phyloP scores from a whole-genome alignment of 306 rosid genomes.

The Rubus idaeus region DNA sequence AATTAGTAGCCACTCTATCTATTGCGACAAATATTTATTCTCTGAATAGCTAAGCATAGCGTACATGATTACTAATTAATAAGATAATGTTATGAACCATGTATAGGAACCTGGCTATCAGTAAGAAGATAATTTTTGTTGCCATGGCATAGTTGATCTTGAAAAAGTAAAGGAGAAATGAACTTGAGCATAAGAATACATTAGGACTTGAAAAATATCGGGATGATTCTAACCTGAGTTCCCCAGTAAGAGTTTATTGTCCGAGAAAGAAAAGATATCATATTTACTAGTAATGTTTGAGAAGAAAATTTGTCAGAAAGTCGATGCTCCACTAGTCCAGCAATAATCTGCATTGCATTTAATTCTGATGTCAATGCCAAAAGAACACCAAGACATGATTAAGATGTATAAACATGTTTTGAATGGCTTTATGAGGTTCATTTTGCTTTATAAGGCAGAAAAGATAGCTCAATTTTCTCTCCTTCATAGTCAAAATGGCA shows the following conservation, averaged over 20 bases:
- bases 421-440: neutral
- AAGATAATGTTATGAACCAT: slow-evolving; percentile 5
- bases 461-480: neutral
- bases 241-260: slow-evolving; percentile 94
- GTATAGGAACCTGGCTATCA: neutral
- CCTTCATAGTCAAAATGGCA: no score
- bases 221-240: slow-evolving; percentile 65
- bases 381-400: neutral
- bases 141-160: neutral
- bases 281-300: slow-evolving; percentile 69
- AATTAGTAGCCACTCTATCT: neutral
- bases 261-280: slow-evolving; percentile 78
- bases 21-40: neutral
- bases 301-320: slow-evolving; percentile 69
- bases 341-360: slow-evolving; percentile 67
- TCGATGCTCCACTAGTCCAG: slow-evolving; percentile 92
- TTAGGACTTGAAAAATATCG: slow-evolving; percentile 2
- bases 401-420: neutral
- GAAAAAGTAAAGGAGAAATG: neutral
- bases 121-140: neutral
- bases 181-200: neutral
- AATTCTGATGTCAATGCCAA: slow-evolving; percentile 23
- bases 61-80: neutral
- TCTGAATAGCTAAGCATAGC: neutral
- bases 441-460: neutral